Percentiles rank a stretch among this genome's conserved stretches.
These are phyloP conservation scores for Kwoniella europaea DNA, from an alignment of 768 basidiomycete genomes.

Conservation along the genomic window DNA sequence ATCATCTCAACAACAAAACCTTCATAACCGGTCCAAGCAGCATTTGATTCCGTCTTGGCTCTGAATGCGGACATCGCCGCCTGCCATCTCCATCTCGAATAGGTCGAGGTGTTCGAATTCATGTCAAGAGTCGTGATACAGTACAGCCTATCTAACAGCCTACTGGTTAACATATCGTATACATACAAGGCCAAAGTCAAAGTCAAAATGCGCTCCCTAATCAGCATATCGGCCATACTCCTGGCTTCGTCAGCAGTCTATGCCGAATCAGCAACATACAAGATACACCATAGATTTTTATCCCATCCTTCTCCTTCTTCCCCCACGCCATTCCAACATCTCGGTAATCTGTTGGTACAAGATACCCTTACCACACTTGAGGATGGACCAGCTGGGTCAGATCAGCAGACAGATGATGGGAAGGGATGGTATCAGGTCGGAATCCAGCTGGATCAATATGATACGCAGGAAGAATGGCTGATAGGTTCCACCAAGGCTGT, in stretches of 20 bases:
- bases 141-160: no score
- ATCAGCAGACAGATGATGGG: conserved; percentile 12
- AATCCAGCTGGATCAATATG: conserved; percentile 17
- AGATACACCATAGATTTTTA: conserved; percentile 22
- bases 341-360: background rate
- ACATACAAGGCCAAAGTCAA: background rate
- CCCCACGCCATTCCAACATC: conserved; percentile 2
- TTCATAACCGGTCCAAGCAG: conserved; percentile 4
- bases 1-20: background rate
- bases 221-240: background rate
- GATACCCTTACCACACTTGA: background rate
- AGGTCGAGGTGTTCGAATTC: background rate
- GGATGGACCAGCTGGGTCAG: conserved; percentile 1
- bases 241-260: background rate
- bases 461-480: conserved; percentile 26
- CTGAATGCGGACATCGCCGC: background rate
- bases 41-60: conserved; percentile 8
- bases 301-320: conserved; percentile 7
- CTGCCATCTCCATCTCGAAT: background rate
- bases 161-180: background rate
- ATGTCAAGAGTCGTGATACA: background rate
- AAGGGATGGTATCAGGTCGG: conserved; percentile 47
- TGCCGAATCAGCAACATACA: conserved; percentile 9
- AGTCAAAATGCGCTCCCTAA: background rate
- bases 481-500: conserved; percentile 36